phyloP scores from a whole-genome alignment of 2,329 filamentous ascomycete species.

The Pseudogymnoascus sp. region DNA sequence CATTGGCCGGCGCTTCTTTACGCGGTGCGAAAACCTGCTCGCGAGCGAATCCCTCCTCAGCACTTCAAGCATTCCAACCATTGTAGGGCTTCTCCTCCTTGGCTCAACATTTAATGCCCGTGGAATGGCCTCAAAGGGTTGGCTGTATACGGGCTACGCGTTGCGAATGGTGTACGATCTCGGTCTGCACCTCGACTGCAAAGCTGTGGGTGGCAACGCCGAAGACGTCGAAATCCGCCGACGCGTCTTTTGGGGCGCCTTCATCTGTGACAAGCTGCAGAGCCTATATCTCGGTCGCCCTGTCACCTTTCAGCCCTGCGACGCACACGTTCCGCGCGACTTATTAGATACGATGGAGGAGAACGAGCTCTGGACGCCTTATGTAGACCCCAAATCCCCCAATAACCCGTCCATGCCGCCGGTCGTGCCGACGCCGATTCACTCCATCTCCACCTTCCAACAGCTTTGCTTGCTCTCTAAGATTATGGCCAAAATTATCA shows the following conservation, averaged over 20 bases:
- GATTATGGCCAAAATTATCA: constrained; percentile 35
- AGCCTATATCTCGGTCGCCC: constrained; percentile 30
- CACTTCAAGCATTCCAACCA: constrained; percentile 25
- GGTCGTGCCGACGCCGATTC: constrained; percentile 13
- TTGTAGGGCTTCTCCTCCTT: constrained; percentile 26
- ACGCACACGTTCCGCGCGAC: constrained; percentile 23
- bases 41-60: constrained; percentile 19
- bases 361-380: constrained; percentile 18
- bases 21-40: constrained; percentile 25
- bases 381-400: constrained; percentile 10
- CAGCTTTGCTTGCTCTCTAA: constrained; percentile 32
- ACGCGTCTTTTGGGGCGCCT: constrained; percentile 33
- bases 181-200: constrained; percentile 34
- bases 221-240: constrained; percentile 30
- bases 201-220: constrained; percentile 23
- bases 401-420: neutral
- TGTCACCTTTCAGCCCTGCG: constrained; percentile 21
- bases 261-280: constrained; percentile 30
- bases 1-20: constrained; percentile 24
- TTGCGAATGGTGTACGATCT: constrained; percentile 38
- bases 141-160: constrained; percentile 38
- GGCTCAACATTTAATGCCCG: constrained; percentile 26
- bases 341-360: constrained; percentile 28
- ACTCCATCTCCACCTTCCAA: constrained; percentile 34
- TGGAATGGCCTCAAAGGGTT: constrained; percentile 25